phyloP scores from a whole-genome alignment of 2,329 filamentous ascomycete genomes.

The Penicillium occitanis region DNA sequence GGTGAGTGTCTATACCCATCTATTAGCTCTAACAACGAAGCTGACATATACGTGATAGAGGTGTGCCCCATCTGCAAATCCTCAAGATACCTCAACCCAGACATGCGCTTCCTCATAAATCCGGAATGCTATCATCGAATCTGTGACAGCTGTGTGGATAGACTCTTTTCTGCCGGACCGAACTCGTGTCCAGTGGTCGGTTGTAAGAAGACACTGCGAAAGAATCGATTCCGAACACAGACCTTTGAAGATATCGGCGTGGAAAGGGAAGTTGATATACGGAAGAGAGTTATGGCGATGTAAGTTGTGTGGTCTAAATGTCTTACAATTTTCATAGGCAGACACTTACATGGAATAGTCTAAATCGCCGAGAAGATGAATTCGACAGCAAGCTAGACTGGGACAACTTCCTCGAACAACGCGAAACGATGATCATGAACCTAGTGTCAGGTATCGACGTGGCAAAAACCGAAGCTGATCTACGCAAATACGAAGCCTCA shows the following conservation, averaged over 20 bases:
- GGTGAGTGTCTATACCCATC: conserved; percentile 30
- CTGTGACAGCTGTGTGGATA: conserved; percentile 93
- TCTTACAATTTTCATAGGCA: too few relatives aligned
- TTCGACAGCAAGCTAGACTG: conserved; percentile 81
- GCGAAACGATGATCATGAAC: conserved; percentile 88
- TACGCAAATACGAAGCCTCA: conserved; percentile 70
- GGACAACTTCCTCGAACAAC: conserved; percentile 92
- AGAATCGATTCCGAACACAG: conserved; percentile 78
- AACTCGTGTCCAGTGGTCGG: conserved; percentile 88
- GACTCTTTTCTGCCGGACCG: conserved; percentile 88
- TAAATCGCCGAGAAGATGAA: conserved; percentile 87
- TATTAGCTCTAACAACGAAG: neutral
- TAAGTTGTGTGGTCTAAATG: conserved; percentile 32
- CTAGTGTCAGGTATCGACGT: conserved; percentile 71
- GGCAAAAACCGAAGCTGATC: conserved; percentile 59
- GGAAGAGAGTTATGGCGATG: conserved; percentile 68
- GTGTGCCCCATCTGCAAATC: conserved; percentile 98
- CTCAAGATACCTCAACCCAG: conserved; percentile 87
- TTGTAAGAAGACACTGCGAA: conserved; percentile 82
- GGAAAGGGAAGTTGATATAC: conserved; percentile 91
- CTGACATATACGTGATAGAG: conserved; percentile 51
- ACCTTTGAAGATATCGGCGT: conserved; percentile 87
- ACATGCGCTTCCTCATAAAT: conserved; percentile 94
- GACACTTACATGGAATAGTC: conserved; percentile 48
- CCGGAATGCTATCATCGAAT: conserved; percentile 99